Conservation (phyloP, 139 green algal genomes). For the Chlorella sp. region DNA sequence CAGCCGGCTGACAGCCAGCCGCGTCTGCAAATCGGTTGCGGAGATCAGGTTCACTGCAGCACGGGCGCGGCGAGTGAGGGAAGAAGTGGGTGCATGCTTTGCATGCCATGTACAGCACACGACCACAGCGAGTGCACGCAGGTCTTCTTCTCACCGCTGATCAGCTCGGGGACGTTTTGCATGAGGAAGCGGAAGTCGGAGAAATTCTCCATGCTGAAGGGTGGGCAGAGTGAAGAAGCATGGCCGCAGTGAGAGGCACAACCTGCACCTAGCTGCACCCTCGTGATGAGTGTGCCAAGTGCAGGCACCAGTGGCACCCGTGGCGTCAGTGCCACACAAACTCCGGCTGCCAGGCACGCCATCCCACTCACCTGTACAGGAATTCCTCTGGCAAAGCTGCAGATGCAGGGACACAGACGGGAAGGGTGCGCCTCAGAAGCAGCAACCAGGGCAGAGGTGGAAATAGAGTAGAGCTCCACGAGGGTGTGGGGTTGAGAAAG, state of each 20-base stretch:
- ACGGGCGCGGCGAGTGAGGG: not conserved
- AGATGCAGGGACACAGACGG: not conserved
- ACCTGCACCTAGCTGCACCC: too few relatives aligned
- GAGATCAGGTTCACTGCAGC: not conserved
- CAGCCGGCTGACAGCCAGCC: constrained; percentile 2
- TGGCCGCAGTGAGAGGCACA: not conserved
- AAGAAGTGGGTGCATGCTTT: not conserved
- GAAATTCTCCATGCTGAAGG: not conserved
- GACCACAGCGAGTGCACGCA: too few relatives aligned
- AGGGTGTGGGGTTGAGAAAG: not conserved
- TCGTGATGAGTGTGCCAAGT: too few relatives aligned
- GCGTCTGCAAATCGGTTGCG: not conserved
- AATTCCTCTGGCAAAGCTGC: not conserved
- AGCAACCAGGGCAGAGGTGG: not conserved
- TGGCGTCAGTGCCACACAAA: too few relatives aligned
- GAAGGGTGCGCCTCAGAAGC: not conserved
- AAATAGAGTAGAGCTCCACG: not conserved
- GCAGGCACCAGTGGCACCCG: too few relatives aligned
- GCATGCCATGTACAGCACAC: not conserved
- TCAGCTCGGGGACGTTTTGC: not conserved
- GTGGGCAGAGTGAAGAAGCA: not conserved
- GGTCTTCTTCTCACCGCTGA: not conserved
- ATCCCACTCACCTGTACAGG: not conserved
- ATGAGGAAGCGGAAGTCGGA: not conserved
- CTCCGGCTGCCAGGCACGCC: too few relatives aligned